Percentiles rank a stretch among this genome's conserved stretches.
These are phyloP conservation scores for Allium fistulosum DNA, from an alignment of 106 monocot genomes.

Conservation along the genomic window DNA sequence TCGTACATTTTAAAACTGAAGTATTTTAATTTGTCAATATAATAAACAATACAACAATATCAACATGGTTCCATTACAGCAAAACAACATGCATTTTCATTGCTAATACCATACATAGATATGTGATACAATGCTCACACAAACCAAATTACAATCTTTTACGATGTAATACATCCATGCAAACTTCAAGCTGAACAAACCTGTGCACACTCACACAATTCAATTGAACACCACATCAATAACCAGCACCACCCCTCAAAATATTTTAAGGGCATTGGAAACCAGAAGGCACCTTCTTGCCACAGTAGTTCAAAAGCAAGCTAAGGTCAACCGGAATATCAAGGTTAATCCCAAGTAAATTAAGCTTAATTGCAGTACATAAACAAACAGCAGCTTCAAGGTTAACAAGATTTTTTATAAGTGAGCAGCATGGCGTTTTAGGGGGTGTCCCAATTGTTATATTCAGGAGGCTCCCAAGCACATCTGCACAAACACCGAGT, in stretches of 20 bases:
- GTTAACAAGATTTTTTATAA: constrained; percentile 10
- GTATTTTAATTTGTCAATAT: too few relatives aligned
- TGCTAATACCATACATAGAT: too few relatives aligned
- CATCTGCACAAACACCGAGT: constrained; percentile 40
- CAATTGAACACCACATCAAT: not conserved
- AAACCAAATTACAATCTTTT: too few relatives aligned
- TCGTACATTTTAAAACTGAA: too few relatives aligned
- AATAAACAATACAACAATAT: too few relatives aligned
- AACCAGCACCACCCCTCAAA: not conserved
- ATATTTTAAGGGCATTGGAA: constrained; percentile 12
- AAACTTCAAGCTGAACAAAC: too few relatives aligned
- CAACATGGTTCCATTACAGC: too few relatives aligned
- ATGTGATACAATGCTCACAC: too few relatives aligned
- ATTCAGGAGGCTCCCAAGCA: constrained; percentile 21
- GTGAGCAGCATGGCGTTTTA: constrained; percentile 18
- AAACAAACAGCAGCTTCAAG: constrained; percentile 19
- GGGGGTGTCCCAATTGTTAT: constrained; percentile 6
- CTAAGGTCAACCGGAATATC: constrained; percentile 12
- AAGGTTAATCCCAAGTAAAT: constrained; percentile 15
- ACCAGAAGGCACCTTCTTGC: constrained; percentile 8
- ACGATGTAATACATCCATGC: too few relatives aligned
- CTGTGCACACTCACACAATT: too few relatives aligned
- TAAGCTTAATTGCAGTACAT: constrained; percentile 11
- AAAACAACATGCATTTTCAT: too few relatives aligned
- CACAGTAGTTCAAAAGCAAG: constrained; percentile 19